Evolutionary conservation across 257 asterid genomes (phyloP).

Genomic region (Agastache rugosa): DNA sequence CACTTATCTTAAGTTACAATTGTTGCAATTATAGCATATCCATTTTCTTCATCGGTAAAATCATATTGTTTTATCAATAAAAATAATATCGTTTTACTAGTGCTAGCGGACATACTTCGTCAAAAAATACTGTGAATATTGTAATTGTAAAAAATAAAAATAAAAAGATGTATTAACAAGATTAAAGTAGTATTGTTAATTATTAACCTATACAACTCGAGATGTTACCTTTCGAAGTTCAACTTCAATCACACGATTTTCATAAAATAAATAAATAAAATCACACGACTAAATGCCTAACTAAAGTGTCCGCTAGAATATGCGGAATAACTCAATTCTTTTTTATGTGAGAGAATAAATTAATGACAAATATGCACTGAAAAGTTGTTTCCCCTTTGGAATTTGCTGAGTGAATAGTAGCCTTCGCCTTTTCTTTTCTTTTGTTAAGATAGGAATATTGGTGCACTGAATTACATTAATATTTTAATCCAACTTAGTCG

Average conservation of each 20-base stretch:
- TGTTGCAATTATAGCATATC: too few relatives aligned
- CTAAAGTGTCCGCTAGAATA: neutral
- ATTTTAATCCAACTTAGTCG: neutral
- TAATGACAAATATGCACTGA: neutral
- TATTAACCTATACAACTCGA: neutral
- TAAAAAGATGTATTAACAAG: too few relatives aligned
- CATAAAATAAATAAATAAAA: too few relatives aligned
- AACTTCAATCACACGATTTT: too few relatives aligned
- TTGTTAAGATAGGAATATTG: neutral
- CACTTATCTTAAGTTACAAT: too few relatives aligned
- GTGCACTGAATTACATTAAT: neutral
- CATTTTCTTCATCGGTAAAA: too few relatives aligned
- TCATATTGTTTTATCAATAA: too few relatives aligned
- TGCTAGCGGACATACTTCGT: too few relatives aligned
- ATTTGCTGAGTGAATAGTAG: neutral
- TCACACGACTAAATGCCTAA: too few relatives aligned
- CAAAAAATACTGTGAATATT: too few relatives aligned
- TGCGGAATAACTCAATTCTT: neutral
- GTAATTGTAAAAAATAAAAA: too few relatives aligned
- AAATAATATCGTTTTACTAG: too few relatives aligned
- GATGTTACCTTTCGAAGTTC: neutral
- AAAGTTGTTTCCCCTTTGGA: slow-evolving; percentile 20
- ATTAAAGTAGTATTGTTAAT: neutral
- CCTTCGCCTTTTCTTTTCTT: slow-evolving; percentile 24
- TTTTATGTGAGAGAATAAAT: neutral